A percentile compares a stretch with the other conserved stretches of the same genome.
Conservation (phyloP, 768 basidiomycete genomes). For the Boletus coccyginus region DNA sequence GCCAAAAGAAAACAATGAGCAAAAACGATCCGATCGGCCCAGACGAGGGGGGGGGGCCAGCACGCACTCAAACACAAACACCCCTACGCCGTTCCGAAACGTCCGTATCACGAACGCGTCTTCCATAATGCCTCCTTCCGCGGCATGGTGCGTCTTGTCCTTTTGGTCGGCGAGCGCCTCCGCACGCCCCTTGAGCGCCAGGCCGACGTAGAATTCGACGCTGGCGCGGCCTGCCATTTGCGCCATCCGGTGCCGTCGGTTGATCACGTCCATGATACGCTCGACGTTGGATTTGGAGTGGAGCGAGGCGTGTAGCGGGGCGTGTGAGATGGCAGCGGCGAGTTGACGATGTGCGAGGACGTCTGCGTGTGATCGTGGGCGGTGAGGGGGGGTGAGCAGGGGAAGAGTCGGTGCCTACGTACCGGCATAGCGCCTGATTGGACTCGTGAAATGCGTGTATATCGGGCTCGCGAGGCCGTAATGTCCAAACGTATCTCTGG, state of each 20-base stretch:
- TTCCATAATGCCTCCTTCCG: slow-evolving; percentile 51
- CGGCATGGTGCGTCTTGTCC: slow-evolving; percentile 24
- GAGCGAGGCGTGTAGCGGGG: slow-evolving; percentile 79
- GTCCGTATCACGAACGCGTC: slow-evolving; percentile 92
- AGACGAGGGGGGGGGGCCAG: too few species aligned
- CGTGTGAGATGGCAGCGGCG: slow-evolving; percentile 81
- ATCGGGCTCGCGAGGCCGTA: slow-evolving; percentile 97
- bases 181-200: slow-evolving; percentile 76
- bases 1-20: neutral
- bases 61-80: slow-evolving; percentile 84
- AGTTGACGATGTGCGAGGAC: slow-evolving; percentile 94
- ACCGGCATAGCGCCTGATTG: slow-evolving; percentile 95
- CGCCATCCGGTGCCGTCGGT: slow-evolving; percentile 90
- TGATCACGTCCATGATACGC: slow-evolving; percentile 79
- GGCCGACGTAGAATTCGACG: slow-evolving; percentile 95
- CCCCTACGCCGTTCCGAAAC: slow-evolving; percentile 94
- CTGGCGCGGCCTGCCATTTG: slow-evolving; percentile 97
- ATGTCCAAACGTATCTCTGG: slow-evolving; percentile 89
- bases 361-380: slow-evolving; percentile 43
- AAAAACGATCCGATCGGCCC: neutral
- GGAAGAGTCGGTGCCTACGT: slow-evolving; percentile 14
- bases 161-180: slow-evolving; percentile 24
- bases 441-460: slow-evolving; percentile 98
- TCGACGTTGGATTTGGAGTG: slow-evolving; percentile 91
- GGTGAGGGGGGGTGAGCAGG: neutral